These are phyloP conservation scores for Eutypa lata DNA, from an alignment of 2,329 filamentous ascomycete species.

Conservation along the genomic window DNA sequence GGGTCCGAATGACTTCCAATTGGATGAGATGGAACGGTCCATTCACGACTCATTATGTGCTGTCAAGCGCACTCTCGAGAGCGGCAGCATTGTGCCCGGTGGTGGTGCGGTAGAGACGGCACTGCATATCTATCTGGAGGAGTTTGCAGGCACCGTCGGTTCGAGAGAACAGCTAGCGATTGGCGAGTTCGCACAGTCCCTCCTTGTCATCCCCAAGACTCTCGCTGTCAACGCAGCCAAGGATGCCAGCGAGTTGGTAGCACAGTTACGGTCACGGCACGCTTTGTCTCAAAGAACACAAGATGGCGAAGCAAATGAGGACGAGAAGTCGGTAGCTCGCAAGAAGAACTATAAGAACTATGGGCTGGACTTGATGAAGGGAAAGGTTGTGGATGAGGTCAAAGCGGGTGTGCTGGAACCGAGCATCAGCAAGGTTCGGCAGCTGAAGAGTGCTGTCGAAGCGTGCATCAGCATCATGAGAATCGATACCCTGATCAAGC, in stretches of 20 bases:
- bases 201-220: slow-evolving; percentile 93
- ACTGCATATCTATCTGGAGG: slow-evolving; percentile 97
- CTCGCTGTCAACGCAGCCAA: slow-evolving; percentile 96
- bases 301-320: slow-evolving; percentile 78
- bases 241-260: slow-evolving; percentile 91
- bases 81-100: slow-evolving; percentile 92
- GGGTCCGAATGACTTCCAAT: slow-evolving; percentile 90
- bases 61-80: slow-evolving; percentile 95
- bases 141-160: slow-evolving; percentile 95
- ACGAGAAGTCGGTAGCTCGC: slow-evolving; percentile 84
- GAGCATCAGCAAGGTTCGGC: slow-evolving; percentile 96
- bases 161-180: slow-evolving; percentile 97
- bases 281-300: slow-evolving; percentile 89
- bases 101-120: slow-evolving; percentile 98
- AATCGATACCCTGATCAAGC: slow-evolving; percentile 97
- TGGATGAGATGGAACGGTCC: slow-evolving; percentile 99
- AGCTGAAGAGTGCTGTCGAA: slow-evolving; percentile 97
- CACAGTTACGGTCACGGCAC: slow-evolving; percentile 90
- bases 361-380: slow-evolving; percentile 83
- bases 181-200: slow-evolving; percentile 91
- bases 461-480: slow-evolving; percentile 99
- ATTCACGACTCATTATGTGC: slow-evolving; percentile 95
- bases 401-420: slow-evolving; percentile 96
- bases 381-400: slow-evolving; percentile 87
- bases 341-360: slow-evolving; percentile 99